These are phyloP conservation scores for Dipteronia dyeriana DNA, from an alignment of 345 rosid species.

Conservation along the genomic window DNA sequence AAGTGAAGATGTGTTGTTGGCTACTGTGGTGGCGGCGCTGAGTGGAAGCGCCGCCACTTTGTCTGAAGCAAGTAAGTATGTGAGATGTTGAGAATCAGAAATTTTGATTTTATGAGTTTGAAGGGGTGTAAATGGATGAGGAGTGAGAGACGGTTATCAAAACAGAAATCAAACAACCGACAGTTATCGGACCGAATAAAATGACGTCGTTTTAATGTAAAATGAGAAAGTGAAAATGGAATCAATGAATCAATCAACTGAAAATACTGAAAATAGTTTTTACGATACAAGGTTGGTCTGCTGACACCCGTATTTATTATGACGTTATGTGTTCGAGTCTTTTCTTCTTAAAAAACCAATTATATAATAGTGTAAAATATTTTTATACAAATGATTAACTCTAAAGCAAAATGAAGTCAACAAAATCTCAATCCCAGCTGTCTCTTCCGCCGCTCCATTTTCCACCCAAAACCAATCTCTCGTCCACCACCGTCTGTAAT, in stretches of 20 bases:
- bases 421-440: conserved; percentile 39
- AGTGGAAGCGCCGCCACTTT: conserved; percentile 10
- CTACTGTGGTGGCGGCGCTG: neutral
- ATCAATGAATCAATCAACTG: neutral
- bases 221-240: neutral
- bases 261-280: no score
- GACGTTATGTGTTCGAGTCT: no score
- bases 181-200: no score
- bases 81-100: no score
- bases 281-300: no score
- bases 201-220: no score
- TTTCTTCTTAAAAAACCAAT: no score
- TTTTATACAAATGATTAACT: neutral
- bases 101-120: conserved; percentile 1
- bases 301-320: no score
- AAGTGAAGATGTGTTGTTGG: neutral
- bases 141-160: conserved; percentile 3
- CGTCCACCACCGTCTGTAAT: conserved; percentile 3
- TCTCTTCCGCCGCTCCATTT: conserved; percentile 22
- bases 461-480: conserved; percentile 12
- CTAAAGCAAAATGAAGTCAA: conserved; percentile 49
- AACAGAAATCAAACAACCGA: no score
- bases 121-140: conserved; percentile 2
- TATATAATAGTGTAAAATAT: no score
- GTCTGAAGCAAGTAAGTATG: neutral